Conservation (phyloP, 2,329 filamentous ascomycete species). For the Huntiella decipiens region DNA sequence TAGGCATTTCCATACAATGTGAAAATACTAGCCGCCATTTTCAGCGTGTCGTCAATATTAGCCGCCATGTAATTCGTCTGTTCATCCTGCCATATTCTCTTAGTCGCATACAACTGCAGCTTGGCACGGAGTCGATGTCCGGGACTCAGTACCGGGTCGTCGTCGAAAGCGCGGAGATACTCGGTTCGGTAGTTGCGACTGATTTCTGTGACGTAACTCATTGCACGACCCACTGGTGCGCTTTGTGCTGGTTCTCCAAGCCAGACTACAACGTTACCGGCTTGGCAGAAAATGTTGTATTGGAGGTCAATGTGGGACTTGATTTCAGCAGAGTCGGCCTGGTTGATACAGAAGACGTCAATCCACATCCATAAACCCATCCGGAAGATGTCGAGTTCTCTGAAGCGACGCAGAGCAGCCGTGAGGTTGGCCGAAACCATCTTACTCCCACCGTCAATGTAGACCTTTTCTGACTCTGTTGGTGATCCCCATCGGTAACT, state of each 20-base stretch:
- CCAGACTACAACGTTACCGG: conserved; percentile 12
- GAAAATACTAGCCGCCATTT: conserved; percentile 9
- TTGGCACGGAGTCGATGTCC: conserved; percentile 8
- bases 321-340: conserved; percentile 11
- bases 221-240: conserved; percentile 6
- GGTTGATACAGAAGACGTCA: conserved; percentile 14
- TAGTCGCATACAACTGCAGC: conserved; percentile 7
- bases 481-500: conserved; percentile 1
- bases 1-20: conserved; percentile 10
- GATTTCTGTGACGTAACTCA: conserved; percentile 9
- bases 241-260: conserved; percentile 11
- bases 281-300: conserved; percentile 12
- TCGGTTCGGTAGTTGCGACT: conserved; percentile 7
- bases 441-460: conserved; percentile 2
- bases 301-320: conserved; percentile 9
- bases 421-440: conserved; percentile 5
- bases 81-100: conserved; percentile 7
- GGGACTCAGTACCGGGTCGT: conserved; percentile 6
- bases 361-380: conserved; percentile 14
- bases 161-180: conserved; percentile 8
- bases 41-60: conserved; percentile 8
- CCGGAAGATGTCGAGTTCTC: conserved; percentile 9
- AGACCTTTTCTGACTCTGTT: conserved; percentile 2
- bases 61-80: conserved; percentile 4
- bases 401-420: conserved; percentile 7